These are phyloP conservation scores for Eucommia ulmoides DNA, from an alignment of 257 asterid species.

Conservation along the genomic window DNA sequence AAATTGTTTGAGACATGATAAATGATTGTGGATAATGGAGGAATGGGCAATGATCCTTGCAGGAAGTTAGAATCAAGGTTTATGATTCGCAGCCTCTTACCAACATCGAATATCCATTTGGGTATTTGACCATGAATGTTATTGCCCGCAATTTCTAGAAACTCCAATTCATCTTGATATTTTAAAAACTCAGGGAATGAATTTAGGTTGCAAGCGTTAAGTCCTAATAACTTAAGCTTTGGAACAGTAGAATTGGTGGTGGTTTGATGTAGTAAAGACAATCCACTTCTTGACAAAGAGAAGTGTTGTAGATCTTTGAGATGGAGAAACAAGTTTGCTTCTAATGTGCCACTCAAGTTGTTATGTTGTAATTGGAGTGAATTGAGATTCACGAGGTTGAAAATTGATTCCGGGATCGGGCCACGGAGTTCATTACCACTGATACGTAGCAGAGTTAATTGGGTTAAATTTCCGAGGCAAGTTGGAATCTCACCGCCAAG, in stretches of 20 bases:
- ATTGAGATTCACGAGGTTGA: constrained; percentile 4
- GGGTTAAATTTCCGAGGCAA: no score
- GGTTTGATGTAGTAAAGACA: constrained; percentile 8
- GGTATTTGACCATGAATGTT: constrained; percentile 33
- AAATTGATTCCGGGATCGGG: not conserved
- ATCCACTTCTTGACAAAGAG: no score
- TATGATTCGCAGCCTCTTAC: constrained; percentile 4
- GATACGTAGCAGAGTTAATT: no score
- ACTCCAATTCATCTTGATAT: not conserved
- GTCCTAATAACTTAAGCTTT: not conserved
- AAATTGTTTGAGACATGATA: constrained; percentile 5
- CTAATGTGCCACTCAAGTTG: no score
- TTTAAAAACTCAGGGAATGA: constrained; percentile 19
- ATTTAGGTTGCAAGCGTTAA: constrained; percentile 21
- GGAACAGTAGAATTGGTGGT: not conserved
- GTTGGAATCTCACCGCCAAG: no score
- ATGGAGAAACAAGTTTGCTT: no score
- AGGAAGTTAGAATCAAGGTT: constrained; percentile 16
- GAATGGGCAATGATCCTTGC: not conserved
- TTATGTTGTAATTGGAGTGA: constrained; percentile 21
- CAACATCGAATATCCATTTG: constrained; percentile 38
- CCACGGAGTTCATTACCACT: no score
- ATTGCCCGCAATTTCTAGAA: constrained; percentile 32
- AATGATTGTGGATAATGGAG: not conserved
- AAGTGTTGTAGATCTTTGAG: no score